Base-by-base conservation (phyloP, 2,329 filamentous ascomycete species). In the Triangularia verruculosa region DNA sequence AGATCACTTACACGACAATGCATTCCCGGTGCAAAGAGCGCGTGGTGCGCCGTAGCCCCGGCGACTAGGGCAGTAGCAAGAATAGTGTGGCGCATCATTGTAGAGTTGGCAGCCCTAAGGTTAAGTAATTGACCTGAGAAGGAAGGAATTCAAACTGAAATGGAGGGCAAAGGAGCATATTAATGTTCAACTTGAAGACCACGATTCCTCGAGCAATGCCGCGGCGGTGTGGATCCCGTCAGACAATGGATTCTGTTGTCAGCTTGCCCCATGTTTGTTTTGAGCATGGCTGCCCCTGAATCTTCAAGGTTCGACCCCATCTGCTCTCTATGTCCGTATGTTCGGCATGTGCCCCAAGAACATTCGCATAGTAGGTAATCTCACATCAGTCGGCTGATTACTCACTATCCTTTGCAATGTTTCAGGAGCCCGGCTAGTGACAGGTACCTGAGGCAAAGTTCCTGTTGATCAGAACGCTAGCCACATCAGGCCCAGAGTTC, bases 1-100 rank as follows among this genome's bases (percentile, higher is more conserved):
- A 17, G 9, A 3, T 20, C n/a, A 55, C 59, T 54, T 61, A 61
- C 59, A 24, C 47, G 47, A 17, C 59, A 61, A 30, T 55, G 54
- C 59, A 61, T 61, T 7, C 59, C 59, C 11, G 59, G 59, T 7
- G 47, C 47, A 15, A 54, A 61, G 12, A 55, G 28, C 2, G 59
- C 59, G 25, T 55, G 51, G 47, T 61, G 59, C 7, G 51, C 59
- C 13, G 34, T 12, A 8, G 34, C 56, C 25, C 56, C 56, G 8
- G 56, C 25, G 24, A 34, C 56, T 12, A 58, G 28, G 22, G 51
- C 51, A n/a, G 51, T 24, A 27, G 17, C 1, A 24, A 54, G 22
- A 9, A 3, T 20, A 20, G n/a, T 7, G n/a, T 47, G 39, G 9
- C 7, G 39, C n/a, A 47, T 9, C 39, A 22, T 47, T 4, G 7